These are phyloP conservation scores for Chlorella variabilis DNA, from an alignment of 163 green algal species.

Conservation along the genomic window DNA sequence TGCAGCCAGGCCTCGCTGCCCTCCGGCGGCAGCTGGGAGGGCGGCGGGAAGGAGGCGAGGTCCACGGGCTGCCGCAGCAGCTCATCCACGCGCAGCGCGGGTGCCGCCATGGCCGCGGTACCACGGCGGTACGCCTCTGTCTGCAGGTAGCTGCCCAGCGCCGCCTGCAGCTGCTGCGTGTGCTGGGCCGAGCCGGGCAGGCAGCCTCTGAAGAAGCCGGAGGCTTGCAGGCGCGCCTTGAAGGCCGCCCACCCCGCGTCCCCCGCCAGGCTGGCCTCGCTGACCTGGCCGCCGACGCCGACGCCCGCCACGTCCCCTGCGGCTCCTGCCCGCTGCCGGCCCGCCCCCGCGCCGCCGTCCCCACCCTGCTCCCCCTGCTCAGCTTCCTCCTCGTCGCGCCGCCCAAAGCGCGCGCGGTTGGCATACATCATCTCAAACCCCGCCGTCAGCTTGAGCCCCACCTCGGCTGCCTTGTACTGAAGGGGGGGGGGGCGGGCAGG, in stretches of 20 bases:
- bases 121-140: constrained; percentile 35
- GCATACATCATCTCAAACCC: constrained; percentile 79
- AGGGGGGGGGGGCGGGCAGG: neutral
- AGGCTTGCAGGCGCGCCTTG: neutral
- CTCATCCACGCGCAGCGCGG: constrained; percentile 2
- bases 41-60: constrained; percentile 10
- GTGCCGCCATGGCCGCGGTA: constrained; percentile 16
- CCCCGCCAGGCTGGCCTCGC: neutral
- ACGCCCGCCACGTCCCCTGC: too few species aligned
- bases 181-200: constrained; percentile 28
- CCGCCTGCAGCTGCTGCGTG: constrained; percentile 28
- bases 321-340: constrained; percentile 27
- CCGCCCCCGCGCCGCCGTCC: neutral
- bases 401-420: constrained; percentile 22
- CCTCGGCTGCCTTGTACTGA: constrained; percentile 50
- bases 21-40: constrained; percentile 21
- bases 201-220: constrained; percentile 8
- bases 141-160: constrained; percentile 35
- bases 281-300: too few species aligned
- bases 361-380: too few species aligned
- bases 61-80: constrained; percentile 31
- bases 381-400: neutral
- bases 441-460: constrained; percentile 80
- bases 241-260: constrained; percentile 22
- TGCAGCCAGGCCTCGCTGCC: constrained; percentile 63